These are phyloP conservation scores for Wilhelminamyces savonicus DNA, from an alignment of 805 yeast genomes.

Conservation along the genomic window DNA sequence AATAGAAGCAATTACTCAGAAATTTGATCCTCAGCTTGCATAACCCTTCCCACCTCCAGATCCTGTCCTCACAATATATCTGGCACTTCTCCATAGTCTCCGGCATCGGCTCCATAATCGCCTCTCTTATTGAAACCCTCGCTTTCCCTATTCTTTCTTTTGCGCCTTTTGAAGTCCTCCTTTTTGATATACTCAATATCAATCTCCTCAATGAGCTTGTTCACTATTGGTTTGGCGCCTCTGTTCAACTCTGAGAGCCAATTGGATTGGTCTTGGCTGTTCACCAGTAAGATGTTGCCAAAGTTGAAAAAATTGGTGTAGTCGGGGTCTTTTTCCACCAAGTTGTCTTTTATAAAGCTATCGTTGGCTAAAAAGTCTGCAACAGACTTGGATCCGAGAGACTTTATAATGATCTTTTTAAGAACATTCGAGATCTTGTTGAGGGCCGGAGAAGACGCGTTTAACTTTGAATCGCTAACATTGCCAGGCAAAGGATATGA, in stretches of 20 bases:
- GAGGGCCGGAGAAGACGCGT: conserved; percentile 25
- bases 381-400: conserved; percentile 13
- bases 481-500: conserved; percentile 9
- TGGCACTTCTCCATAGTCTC: conserved; percentile 16
- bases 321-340: conserved; percentile 6
- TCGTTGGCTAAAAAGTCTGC: conserved; percentile 16
- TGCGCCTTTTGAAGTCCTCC: conserved; percentile 11
- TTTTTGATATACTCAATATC: conserved; percentile 16
- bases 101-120: conserved; percentile 19
- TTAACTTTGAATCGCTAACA: conserved; percentile 10
- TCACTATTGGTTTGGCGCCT: conserved; percentile 7
- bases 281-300: conserved; percentile 17
- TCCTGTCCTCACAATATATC: too few relatives aligned
- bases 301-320: conserved; percentile 27
- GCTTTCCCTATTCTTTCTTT: conserved; percentile 10
- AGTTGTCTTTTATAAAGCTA: conserved; percentile 15
- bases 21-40: too few relatives aligned
- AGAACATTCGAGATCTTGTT: conserved; percentile 20
- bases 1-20: too few relatives aligned
- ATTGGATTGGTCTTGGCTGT: conserved; percentile 6
- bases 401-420: conserved; percentile 16
- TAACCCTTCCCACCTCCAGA: too few relatives aligned
- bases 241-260: conserved; percentile 13
- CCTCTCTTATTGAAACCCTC: conserved; percentile 18
- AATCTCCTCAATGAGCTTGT: conserved; percentile 17